These are phyloP conservation scores for Alternaria tenuissima DNA, from an alignment of 2,329 filamentous ascomycete genomes.

Conservation along the genomic window DNA sequence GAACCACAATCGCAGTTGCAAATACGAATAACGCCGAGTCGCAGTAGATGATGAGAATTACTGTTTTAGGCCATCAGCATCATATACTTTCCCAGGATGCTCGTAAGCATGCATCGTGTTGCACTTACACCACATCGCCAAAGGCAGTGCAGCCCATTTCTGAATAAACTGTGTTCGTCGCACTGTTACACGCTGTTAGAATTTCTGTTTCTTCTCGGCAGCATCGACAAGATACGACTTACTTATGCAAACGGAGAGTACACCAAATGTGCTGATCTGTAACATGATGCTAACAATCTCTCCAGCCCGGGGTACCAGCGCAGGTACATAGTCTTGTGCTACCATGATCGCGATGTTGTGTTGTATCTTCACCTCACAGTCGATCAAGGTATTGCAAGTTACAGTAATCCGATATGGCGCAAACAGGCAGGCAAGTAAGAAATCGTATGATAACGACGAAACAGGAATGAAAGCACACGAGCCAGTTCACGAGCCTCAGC, in stretches of 20 bases:
- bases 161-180: constrained; percentile 34
- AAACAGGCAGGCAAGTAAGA: neutral
- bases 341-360: neutral
- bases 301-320: constrained; percentile 32
- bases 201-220: neutral
- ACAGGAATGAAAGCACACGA: neutral
- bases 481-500: neutral
- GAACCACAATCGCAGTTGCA: constrained; percentile 64
- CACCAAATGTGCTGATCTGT: constrained; percentile 33
- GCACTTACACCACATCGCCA: constrained; percentile 31
- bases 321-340: constrained; percentile 17
- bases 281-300: constrained; percentile 34
- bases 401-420: neutral
- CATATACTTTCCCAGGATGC: neutral
- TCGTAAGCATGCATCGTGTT: neutral
- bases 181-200: constrained; percentile 18
- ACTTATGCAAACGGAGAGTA: constrained; percentile 32
- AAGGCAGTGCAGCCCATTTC: constrained; percentile 32
- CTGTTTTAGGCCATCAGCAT: constrained; percentile 46
- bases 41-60: constrained; percentile 67
- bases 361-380: neutral
- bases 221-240: neutral
- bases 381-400: neutral
- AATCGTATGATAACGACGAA: neutral
- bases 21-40: constrained; percentile 70